Conservation (phyloP, 1,284 basidiomycete species). For the Moniliella sp. region DNA sequence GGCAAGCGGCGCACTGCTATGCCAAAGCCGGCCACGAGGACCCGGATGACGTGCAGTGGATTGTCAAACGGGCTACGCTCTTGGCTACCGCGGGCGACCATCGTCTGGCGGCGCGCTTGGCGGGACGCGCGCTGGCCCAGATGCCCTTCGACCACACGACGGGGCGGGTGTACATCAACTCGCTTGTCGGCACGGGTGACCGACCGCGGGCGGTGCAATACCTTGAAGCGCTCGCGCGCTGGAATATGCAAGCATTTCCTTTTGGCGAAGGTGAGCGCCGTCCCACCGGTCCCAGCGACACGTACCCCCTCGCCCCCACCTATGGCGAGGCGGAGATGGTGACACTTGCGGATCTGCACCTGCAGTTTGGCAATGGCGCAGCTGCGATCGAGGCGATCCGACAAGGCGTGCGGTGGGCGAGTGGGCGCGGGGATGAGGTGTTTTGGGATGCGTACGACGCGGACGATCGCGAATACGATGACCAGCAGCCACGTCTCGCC, state of each 20-base stretch:
- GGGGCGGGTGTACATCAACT: constrained; percentile 54
- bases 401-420: constrained; percentile 64
- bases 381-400: constrained; percentile 38
- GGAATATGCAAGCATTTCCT: constrained; percentile 27
- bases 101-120: constrained; percentile 56
- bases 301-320: neutral
- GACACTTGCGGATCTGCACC: neutral
- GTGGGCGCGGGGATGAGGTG: constrained; percentile 50
- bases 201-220: constrained; percentile 45
- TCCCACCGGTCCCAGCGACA: too few species aligned
- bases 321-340: neutral
- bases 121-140: constrained; percentile 49
- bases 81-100: constrained; percentile 53
- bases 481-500: constrained; percentile 9
- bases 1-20: constrained; percentile 79
- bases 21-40: constrained; percentile 60
- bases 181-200: constrained; percentile 53
- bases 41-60: constrained; percentile 56
- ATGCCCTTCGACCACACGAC: constrained; percentile 61
- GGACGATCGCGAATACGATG: constrained; percentile 72
- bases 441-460: constrained; percentile 55
- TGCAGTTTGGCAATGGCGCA: neutral
- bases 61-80: constrained; percentile 72
- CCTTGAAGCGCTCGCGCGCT: constrained; percentile 45
- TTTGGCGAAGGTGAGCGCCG: too few species aligned